Evolutionary conservation across 1,284 basidiomycete species (phyloP).

Genomic region (Leccinum fallax): DNA sequence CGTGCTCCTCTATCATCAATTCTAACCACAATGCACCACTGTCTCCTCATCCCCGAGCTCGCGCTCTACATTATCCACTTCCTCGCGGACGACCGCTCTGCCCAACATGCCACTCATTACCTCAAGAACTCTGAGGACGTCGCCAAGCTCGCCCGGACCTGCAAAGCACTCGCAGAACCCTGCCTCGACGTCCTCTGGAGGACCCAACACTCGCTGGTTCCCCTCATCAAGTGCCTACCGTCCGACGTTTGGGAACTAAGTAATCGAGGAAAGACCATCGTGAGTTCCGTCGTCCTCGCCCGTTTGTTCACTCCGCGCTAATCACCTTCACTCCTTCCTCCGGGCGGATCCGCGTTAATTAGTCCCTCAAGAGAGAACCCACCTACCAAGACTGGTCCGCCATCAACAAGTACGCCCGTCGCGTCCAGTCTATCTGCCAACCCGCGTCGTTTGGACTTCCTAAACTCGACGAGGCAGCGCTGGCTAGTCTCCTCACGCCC

Average conservation of each 20-base stretch:
- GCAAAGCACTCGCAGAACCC: slow-evolving; percentile 31
- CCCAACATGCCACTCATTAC: slow-evolving; percentile 21
- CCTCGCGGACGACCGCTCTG: slow-evolving; percentile 27
- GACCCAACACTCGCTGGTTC: slow-evolving; percentile 33
- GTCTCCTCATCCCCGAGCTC: slow-evolving; percentile 31
- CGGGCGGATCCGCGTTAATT: neutral
- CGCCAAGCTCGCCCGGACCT: slow-evolving; percentile 32
- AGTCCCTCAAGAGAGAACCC: slow-evolving; percentile 28
- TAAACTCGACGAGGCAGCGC: slow-evolving; percentile 25
- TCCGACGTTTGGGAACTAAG: slow-evolving; percentile 26
- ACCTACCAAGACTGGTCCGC: slow-evolving; percentile 25
- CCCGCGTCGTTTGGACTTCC: slow-evolving; percentile 27
- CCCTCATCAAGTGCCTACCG: slow-evolving; percentile 35
- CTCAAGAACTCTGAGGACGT: slow-evolving; percentile 27
- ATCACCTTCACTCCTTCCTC: neutral
- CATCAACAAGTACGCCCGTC: slow-evolving; percentile 29
- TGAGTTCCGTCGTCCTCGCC: slow-evolving; percentile 12
- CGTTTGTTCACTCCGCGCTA: neutral
- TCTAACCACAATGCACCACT: slow-evolving; percentile 29
- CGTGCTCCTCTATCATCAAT: neutral
- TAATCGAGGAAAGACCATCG: slow-evolving; percentile 24
- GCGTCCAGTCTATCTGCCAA: slow-evolving; percentile 27
- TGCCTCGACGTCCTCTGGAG: slow-evolving; percentile 35
- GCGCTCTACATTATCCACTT: slow-evolving; percentile 26
- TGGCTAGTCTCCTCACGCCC: slow-evolving; percentile 23